A percentile compares a stretch with the other conserved stretches of the same genome.
Conservation (phyloP, 495 filamentous ascomycete genomes). For the Penicillium longicatenatum region DNA sequence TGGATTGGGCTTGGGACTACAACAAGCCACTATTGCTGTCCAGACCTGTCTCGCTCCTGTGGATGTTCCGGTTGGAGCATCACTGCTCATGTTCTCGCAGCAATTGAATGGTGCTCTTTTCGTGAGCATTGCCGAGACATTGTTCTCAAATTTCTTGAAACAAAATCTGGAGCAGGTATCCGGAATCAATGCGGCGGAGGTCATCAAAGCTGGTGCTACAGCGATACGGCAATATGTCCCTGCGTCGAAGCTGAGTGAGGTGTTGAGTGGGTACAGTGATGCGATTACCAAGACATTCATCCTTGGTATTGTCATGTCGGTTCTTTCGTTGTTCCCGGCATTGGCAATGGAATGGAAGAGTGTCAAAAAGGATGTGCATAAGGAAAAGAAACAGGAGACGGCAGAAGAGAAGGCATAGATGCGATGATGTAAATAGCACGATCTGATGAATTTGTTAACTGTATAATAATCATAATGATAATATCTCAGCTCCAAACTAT, state of each 20-base stretch:
- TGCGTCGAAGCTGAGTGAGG: conserved; percentile 4
- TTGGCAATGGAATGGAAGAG: conserved; percentile 5
- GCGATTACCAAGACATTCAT: conserved; percentile 9
- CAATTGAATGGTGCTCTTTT: conserved; percentile 62
- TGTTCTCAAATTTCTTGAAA: conserved; percentile 25
- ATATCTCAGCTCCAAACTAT: conserved; percentile 1
- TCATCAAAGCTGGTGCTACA: conserved; percentile 14
- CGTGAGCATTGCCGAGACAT: conserved; percentile 54
- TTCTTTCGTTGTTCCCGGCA: conserved; percentile 1
- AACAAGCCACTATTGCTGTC: conserved; percentile 35
- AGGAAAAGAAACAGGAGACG: not conserved
- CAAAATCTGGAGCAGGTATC: conserved; percentile 7
- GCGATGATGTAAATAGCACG: not conserved
- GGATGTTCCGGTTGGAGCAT: conserved; percentile 31
- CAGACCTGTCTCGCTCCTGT: conserved; percentile 27
- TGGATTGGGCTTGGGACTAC: conserved; percentile 29
- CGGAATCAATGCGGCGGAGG: conserved; percentile 2
- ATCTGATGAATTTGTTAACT: not conserved
- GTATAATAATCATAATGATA: not conserved
- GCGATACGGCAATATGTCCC: conserved; percentile 11
- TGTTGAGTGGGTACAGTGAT: conserved; percentile 4
- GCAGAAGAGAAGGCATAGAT: not conserved
- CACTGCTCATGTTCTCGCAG: conserved; percentile 42
- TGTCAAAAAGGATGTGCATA: conserved; percentile 2
- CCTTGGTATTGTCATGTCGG: conserved; percentile 4